Conservation (phyloP, 228 moss, liverwort and hornwort species). For the Sphagnum magellanicum region DNA sequence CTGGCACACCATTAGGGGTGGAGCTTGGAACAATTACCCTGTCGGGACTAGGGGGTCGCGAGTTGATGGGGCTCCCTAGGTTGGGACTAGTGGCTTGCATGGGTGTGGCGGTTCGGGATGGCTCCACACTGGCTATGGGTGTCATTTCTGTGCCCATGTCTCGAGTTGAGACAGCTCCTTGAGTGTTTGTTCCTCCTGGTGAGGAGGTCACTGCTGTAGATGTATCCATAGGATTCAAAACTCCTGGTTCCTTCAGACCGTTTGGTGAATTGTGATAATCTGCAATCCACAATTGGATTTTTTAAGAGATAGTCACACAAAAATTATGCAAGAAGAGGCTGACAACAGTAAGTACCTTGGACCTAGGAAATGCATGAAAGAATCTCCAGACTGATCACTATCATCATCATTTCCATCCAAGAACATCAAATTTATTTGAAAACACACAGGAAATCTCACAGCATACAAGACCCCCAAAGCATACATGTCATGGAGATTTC, state of each 20-base stretch:
- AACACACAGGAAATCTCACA: not conserved
- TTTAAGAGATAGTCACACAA: not conserved
- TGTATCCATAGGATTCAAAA: conserved; percentile 11
- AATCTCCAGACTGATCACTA: no score
- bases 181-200: conserved; percentile 21
- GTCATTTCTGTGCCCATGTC: conserved; percentile 99
- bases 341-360: not conserved
- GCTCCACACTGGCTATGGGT: conserved; percentile 77
- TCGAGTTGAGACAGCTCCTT: conserved; percentile 72
- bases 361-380: not conserved
- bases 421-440: not conserved
- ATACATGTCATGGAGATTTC: no score
- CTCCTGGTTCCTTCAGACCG: no score
- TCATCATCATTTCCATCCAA: not conserved
- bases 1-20: conserved; percentile 36
- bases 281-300: no score
- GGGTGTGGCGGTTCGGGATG: conserved; percentile 83
- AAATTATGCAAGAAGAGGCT: not conserved
- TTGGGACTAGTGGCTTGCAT: conserved; percentile 70
- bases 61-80: conserved; percentile 69
- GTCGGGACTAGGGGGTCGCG: conserved; percentile 71
- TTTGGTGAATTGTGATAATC: no score
- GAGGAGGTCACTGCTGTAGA: conserved; percentile 10
- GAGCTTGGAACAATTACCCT: conserved; percentile 20
- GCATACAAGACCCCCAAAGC: not conserved